Evolutionary conservation across 345 rosid species (phyloP).

Genomic region (Salix arbutifolia): DNA sequence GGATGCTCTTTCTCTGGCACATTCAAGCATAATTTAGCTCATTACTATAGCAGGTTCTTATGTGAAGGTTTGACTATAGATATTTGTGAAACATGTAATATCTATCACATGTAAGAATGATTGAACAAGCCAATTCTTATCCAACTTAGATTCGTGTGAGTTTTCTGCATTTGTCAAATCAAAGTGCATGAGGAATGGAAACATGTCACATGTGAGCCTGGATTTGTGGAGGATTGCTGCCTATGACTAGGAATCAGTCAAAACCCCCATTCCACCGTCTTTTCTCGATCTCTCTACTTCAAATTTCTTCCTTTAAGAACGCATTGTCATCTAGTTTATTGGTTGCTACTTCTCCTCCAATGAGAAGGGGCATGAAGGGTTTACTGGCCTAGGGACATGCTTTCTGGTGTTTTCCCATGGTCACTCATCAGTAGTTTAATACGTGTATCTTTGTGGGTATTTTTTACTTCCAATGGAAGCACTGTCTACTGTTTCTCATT

Average conservation of each 20-base stretch:
- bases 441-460: background rate
- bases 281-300: no score
- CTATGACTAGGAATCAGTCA: no score
- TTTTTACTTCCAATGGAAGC: background rate
- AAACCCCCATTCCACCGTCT: no score
- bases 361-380: background rate
- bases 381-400: background rate
- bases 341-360: no score
- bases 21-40: background rate
- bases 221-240: no score
- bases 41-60: background rate
- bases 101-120: background rate
- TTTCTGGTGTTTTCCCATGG: background rate
- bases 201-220: no score
- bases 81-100: background rate
- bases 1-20: background rate
- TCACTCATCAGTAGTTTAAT: background rate
- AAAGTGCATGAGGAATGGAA: no score
- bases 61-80: background rate
- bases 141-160: no score
- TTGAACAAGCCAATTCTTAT: no score
- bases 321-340: no score
- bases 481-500: background rate
- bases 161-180: background rate
- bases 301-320: no score